These are phyloP conservation scores for Oldenlandia corymbosa DNA, from an alignment of 257 asterid genomes.

Conservation along the genomic window DNA sequence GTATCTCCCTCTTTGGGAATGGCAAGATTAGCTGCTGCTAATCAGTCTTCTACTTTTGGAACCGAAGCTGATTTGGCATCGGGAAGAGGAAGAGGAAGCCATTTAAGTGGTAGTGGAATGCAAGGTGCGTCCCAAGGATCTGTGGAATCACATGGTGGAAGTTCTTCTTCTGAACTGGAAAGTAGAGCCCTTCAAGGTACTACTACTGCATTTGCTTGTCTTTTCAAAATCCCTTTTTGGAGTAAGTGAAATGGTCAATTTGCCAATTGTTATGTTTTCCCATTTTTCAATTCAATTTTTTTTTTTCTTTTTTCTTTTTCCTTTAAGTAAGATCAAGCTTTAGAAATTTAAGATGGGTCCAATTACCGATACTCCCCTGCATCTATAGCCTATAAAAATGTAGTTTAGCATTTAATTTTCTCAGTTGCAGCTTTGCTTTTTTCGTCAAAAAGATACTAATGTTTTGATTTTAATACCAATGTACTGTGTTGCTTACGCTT, in stretches of 20 bases:
- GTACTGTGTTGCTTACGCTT: no score
- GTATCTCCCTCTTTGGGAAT: conserved; percentile 29
- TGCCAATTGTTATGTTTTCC: not conserved
- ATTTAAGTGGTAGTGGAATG: conserved; percentile 26
- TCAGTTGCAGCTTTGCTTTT: not conserved
- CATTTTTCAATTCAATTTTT: not conserved
- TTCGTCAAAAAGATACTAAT: not conserved
- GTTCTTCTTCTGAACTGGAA: conserved; percentile 71
- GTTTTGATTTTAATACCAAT: no score
- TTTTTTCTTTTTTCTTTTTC: no score
- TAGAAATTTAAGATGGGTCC: not conserved
- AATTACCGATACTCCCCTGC: not conserved
- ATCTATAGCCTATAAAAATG: not conserved
- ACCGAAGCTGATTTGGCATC: conserved; percentile 37
- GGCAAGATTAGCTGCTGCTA: conserved; percentile 24
- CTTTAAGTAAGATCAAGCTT: not conserved
- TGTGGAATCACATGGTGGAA: conserved; percentile 69
- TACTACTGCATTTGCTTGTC: conserved; percentile 5
- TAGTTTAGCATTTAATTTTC: not conserved
- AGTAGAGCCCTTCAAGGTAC: conserved; percentile 64
- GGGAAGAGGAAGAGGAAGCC: conserved; percentile 45
- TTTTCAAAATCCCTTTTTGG: not conserved
- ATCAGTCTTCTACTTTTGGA: conserved; percentile 26
- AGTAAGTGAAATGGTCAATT: not conserved
- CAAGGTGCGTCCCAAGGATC: conserved; percentile 48